Conservation (phyloP, 2,329 filamentous ascomycete species). For the Exophiala oligosperma region DNA sequence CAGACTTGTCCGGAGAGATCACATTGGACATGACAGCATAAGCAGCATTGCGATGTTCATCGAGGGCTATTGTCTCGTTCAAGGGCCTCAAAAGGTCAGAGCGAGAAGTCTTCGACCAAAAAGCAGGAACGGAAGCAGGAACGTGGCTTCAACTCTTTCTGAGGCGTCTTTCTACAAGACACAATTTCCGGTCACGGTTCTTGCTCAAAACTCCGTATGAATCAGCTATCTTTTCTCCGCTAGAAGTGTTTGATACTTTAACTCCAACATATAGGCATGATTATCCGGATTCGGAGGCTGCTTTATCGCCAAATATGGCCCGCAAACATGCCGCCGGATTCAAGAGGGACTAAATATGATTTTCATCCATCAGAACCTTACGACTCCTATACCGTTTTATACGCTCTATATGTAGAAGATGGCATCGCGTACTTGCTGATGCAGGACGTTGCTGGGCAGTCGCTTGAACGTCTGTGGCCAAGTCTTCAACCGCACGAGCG, state of each 20-base stretch:
- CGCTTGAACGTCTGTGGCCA: conserved; percentile 28
- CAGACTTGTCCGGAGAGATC: background rate
- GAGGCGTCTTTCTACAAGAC: no score
- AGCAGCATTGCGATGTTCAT: no score
- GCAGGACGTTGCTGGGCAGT: conserved; percentile 33
- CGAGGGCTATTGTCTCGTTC: no score
- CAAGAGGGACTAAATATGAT: conserved; percentile 37
- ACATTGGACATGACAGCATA: background rate
- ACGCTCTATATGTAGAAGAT: conserved; percentile 32
- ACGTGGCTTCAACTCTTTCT: no score
- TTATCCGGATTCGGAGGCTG: conserved; percentile 27
- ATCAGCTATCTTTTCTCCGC: no score
- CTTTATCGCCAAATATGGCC: conserved; percentile 33
- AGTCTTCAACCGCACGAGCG: conserved; percentile 27
- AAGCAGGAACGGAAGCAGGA: no score
- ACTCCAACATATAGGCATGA: no score
- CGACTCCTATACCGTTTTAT: conserved; percentile 33
- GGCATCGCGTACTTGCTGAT: conserved; percentile 34
- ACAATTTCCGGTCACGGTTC: no score
- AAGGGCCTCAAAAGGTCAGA: no score
- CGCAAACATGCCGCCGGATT: conserved; percentile 21
- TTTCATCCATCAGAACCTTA: conserved; percentile 31
- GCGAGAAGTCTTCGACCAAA: no score
- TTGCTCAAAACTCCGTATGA: no score
- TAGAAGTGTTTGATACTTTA: no score